Conservation (phyloP, 1,284 basidiomycete species). For the Agroathelia rolfsii region DNA sequence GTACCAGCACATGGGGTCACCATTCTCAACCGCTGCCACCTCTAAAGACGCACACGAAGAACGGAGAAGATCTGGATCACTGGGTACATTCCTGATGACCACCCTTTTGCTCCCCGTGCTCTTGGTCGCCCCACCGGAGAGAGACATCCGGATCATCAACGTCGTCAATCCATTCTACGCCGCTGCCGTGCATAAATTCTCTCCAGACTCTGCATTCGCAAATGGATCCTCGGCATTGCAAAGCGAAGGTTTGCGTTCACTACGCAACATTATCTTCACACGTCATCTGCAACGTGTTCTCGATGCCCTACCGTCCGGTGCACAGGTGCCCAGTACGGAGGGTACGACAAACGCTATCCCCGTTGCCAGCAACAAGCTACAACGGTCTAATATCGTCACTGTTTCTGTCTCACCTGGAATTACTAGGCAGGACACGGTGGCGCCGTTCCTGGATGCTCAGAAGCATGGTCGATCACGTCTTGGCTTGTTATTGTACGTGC, state of each 20-base stretch:
- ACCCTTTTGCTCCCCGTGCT: conserved; percentile 72
- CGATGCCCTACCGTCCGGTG: conserved; percentile 58
- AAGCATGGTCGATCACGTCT: conserved; percentile 12
- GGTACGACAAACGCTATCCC: conserved; percentile 29
- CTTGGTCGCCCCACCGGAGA: conserved; percentile 69
- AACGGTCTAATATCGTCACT: conserved; percentile 63
- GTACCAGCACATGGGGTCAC: conserved; percentile 51
- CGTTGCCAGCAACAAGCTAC: conserved; percentile 35
- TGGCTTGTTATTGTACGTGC: conserved; percentile 8
- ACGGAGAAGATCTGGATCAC: conserved; percentile 35
- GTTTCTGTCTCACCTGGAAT: conserved; percentile 67
- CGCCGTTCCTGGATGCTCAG: conserved; percentile 43
- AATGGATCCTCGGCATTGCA: conserved; percentile 32
- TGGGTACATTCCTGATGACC: conserved; percentile 69
- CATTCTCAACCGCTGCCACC: conserved; percentile 20
- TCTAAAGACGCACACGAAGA: conserved; percentile 20
- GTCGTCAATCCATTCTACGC: conserved; percentile 81
- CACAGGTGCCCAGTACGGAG: conserved; percentile 45
- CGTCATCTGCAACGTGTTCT: conserved; percentile 71
- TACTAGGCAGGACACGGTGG: conserved; percentile 55
- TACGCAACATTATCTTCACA: conserved; percentile 53
- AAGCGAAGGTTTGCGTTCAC: conserved; percentile 53
- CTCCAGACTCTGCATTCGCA: conserved; percentile 17
- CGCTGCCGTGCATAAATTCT: conserved; percentile 48
- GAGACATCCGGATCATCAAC: conserved; percentile 75